These are phyloP conservation scores for Yamadazyma friedrichii DNA, from an alignment of 1,139 yeast species.

Conservation along the genomic window DNA sequence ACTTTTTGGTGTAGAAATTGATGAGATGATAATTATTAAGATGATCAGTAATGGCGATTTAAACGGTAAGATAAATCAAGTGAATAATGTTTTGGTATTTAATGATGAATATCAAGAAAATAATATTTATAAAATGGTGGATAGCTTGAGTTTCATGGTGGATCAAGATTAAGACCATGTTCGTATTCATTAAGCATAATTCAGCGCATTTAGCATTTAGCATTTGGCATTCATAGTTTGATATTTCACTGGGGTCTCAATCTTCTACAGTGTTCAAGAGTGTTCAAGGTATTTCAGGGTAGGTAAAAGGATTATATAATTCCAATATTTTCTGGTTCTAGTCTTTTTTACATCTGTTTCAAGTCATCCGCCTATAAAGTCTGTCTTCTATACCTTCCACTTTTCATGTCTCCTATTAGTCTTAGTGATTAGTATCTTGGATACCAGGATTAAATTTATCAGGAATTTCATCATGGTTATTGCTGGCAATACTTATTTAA, in stretches of 20 bases:
- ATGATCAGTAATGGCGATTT: conserved; percentile 36
- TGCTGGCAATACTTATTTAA: conserved; percentile 57
- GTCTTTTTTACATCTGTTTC: no score
- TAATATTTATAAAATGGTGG: neutral
- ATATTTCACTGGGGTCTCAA: no score
- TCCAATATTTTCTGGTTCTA: conserved; percentile 16
- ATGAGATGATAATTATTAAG: conserved; percentile 25
- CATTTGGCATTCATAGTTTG: neutral
- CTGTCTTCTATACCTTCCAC: no score
- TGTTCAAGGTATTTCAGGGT: neutral
- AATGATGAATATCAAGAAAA: conserved; percentile 14
- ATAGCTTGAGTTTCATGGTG: neutral
- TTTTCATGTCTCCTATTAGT: no score
- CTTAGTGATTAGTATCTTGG: no score
- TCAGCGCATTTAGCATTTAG: no score
- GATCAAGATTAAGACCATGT: no score
- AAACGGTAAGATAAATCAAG: conserved; percentile 34
- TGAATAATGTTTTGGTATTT: conserved; percentile 24
- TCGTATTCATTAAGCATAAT: no score
- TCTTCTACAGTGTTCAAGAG: no score
- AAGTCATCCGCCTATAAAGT: no score
- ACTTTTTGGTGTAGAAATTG: conserved; percentile 18
- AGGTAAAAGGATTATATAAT: neutral
- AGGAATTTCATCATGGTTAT: no score
- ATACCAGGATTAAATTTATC: no score